Base-by-base conservation (phyloP, 1,284 basidiomycete genomes). In the Acaromyces ingoldii region DNA sequence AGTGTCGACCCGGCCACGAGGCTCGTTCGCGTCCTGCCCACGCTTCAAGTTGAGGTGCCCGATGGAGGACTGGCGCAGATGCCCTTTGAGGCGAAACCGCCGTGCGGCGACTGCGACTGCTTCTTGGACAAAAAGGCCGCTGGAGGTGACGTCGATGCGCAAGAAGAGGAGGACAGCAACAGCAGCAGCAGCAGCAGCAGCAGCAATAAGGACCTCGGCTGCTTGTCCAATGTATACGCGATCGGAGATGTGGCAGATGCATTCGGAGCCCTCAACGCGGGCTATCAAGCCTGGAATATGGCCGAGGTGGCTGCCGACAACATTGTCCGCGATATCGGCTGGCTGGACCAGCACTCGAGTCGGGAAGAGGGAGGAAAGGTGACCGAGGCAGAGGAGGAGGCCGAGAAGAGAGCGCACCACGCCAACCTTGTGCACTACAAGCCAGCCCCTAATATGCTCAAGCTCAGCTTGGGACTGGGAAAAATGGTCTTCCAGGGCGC, bases 271-370 rank as follows among this genome's bases (percentile, higher is more conserved):
- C 48, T 75, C 31, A 75, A 75, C 38, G 72, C 72, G 0, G 72
- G 72, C 7, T 74, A 74, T 51, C 71, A 74, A 50, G 72, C 72
- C 1, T 75, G 72, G 72, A 62, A 53, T 39, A 74, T 74, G 72
- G 72, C 70, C 9, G 72, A 75, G 40, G 49, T 70, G 3, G 72
- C 71, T 2, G 61, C 66, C 0, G 66, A 67, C 38, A 75, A 75
- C 56, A 72, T 75, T 28, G 44, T 74, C 21, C 50, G 62, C 11
- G 66, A 68, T 26, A 62, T 71, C 39, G 41, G 52, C 22, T n/a
- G n/a, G n/a, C n/a, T n/a, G n/a, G 47, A 47, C 13, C 52, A 58
- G 15, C 11, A 17, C 33, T 15, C 41, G 3, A 28, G 38, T 5
- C n/a, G n/a, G n/a, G n/a, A n/a, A n/a, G n/a, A n/a, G n/a, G n/a